Conservation (phyloP, 2,329 filamentous ascomycete species). For the Trichoderma sp. region DNA sequence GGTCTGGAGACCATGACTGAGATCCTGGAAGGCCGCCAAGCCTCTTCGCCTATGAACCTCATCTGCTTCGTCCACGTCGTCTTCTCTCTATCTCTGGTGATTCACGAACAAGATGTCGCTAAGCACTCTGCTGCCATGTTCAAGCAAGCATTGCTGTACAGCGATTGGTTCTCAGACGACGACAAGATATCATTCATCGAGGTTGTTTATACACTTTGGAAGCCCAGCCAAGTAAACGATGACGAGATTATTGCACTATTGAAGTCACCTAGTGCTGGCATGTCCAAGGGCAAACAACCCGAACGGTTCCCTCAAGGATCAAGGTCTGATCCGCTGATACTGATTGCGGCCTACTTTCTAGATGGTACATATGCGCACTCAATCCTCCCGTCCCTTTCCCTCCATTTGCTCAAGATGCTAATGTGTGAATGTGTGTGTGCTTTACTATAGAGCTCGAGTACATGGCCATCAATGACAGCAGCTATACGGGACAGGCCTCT, state of each 20-base stretch:
- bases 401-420: neutral
- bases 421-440: neutral
- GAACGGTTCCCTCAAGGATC: conserved; percentile 22
- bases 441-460: conserved; percentile 46
- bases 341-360: conserved; percentile 47
- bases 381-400: neutral
- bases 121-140: conserved; percentile 42
- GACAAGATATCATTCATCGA: conserved; percentile 42
- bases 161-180: conserved; percentile 36
- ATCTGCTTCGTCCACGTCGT: conserved; percentile 52
- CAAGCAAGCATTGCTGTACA: conserved; percentile 46
- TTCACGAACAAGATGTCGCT: conserved; percentile 42
- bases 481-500: conserved; percentile 38
- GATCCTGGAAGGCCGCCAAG: conserved; percentile 39
- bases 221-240: conserved; percentile 37
- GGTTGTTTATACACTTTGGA: conserved; percentile 48
- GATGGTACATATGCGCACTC: conserved; percentile 40
- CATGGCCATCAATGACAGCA: conserved; percentile 35
- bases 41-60: conserved; percentile 41
- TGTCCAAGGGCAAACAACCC: conserved; percentile 44
- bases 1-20: conserved; percentile 43
- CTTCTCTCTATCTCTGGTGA: conserved; percentile 48
- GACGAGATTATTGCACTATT: conserved; percentile 32
- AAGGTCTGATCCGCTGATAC: conserved; percentile 38
- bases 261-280: conserved; percentile 23